Percentiles rank a stretch among this genome's conserved stretches.
These are phyloP conservation scores for Heliamphora pulchella DNA, from an alignment of 179 eudicot genomes.

Conservation along the genomic window DNA sequence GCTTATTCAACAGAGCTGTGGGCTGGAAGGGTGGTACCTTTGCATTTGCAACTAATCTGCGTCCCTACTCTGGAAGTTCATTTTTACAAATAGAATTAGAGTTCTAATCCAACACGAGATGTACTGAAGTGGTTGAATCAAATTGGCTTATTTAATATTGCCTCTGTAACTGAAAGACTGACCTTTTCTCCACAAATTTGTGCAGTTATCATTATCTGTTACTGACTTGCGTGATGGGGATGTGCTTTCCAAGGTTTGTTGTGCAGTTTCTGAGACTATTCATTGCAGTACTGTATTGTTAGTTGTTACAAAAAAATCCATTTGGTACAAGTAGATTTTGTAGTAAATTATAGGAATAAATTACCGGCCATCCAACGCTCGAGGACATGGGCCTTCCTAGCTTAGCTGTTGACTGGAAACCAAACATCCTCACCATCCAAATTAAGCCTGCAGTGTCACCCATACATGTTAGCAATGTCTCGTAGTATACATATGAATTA, in stretches of 20 bases:
- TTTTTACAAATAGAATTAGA: background rate
- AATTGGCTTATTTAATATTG: slow-evolving; percentile 1
- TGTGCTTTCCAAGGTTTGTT: slow-evolving; percentile 86
- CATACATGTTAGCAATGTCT: background rate
- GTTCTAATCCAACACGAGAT: background rate
- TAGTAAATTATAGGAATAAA: background rate
- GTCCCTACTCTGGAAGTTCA: background rate
- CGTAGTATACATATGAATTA: background rate
- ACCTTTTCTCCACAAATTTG: slow-evolving; percentile 18
- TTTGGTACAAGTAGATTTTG: background rate
- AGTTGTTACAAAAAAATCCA: background rate
- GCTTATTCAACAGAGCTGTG: background rate
- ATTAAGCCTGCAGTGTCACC: background rate
- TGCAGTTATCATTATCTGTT: slow-evolving; percentile 86
- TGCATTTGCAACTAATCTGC: background rate
- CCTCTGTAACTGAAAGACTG: background rate
- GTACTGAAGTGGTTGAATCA: background rate
- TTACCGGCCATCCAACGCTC: background rate
- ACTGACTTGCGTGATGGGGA: slow-evolving; percentile 73
- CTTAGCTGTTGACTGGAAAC: background rate
- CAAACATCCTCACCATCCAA: slow-evolving; percentile 1
- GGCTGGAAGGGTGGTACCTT: slow-evolving; percentile 2
- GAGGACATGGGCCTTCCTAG: background rate
- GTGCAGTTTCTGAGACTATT: background rate
- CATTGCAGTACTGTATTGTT: background rate